phyloP scores from a whole-genome alignment of 441 rosid genomes.

The Erysimum cheiri region DNA sequence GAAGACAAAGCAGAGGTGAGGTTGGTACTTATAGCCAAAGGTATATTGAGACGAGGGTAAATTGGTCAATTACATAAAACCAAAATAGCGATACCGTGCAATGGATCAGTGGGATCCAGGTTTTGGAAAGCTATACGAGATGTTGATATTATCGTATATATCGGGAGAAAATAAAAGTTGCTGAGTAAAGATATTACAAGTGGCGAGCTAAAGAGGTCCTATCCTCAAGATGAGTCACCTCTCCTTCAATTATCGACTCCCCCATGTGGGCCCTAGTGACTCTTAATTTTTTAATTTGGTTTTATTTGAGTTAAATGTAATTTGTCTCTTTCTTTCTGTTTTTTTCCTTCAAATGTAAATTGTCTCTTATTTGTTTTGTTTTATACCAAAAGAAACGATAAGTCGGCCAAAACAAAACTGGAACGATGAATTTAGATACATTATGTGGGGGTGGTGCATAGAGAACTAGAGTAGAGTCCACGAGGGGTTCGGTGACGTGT shows the following conservation, averaged over 20 bases:
- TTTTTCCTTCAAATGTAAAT: neutral
- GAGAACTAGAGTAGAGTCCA: slow-evolving; percentile 25
- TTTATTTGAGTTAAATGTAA: neutral
- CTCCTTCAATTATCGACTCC: slow-evolving; percentile 13
- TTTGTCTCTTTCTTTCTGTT: slow-evolving; percentile 19
- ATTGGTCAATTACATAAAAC: neutral
- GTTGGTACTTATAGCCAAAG: slow-evolving; percentile 33
- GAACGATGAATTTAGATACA: neutral
- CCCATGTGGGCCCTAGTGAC: neutral
- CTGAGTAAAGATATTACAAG: slow-evolving; percentile 25
- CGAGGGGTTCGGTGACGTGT: slow-evolving; percentile 31
- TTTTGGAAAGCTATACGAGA: slow-evolving; percentile 22
- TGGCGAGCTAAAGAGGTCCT: slow-evolving; percentile 28
- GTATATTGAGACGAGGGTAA: neutral
- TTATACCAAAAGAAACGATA: neutral
- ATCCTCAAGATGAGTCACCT: slow-evolving; percentile 42
- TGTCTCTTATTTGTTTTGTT: slow-evolving; percentile 33
- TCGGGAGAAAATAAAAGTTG: slow-evolving; percentile 8
- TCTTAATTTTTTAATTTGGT: neutral
- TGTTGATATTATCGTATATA: neutral
- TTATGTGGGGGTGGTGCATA: slow-evolving; percentile 4
- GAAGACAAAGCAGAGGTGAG: neutral
- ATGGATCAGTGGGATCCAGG: slow-evolving; percentile 37
- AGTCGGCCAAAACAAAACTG: slow-evolving; percentile 7
- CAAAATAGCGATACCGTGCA: slow-evolving; percentile 30